Evolutionary conservation across 352 stramenopile genomes (phyloP), one percentile per base, ranked within the genome.

Genomic region (Ochromonadaceae sp.): DNA sequence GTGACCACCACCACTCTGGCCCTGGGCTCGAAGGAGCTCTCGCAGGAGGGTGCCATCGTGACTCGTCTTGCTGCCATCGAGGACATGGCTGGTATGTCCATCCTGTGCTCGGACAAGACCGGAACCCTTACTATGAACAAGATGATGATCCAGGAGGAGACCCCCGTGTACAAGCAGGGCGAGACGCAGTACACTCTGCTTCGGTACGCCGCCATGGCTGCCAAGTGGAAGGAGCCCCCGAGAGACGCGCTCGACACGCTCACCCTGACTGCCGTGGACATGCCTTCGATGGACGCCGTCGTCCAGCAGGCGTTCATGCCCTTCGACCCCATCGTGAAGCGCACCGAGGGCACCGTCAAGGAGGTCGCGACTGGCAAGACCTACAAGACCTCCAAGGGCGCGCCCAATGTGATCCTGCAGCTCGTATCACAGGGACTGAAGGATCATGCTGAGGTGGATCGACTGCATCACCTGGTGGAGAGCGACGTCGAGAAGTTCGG

Each of bases 71-170:
- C 83, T 52, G 81, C 87, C 0, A 89, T 96, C 66, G 84, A 96
- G 59, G 87, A 88, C 15, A 76, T 96, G 30, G 86, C 87, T 30
- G 75, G 77, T 15, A 93, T 96, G 81, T 82, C 85, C 69, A 85
- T 96, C 70, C 76, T 97, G 36, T 97, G 87, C 74, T 92, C 81
- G 26, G 91, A 98, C 77, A 97, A 97, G 76, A 97, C 89, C 4
- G 90, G 89, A 32, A 96, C 88, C 47, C 78, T 97, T 31, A 96
- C 89, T 25, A 43, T 88, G 58, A 94, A 96, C 78, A 91, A 95
- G 75, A 88, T 97, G 76, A 82, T 92, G 48, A 73, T 95, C 32
- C n/a, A n/a, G n/a, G n/a, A n/a, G n/a, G n/a, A 94, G 58, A 73
- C 90, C 31, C 83, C 86, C 0, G 85, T 90, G 59, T 91, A 88